Evolutionary conservation across 805 yeast species (phyloP), one percentile per base, ranked within the genome.

Genomic region (Cyberlindnera americana): DNA sequence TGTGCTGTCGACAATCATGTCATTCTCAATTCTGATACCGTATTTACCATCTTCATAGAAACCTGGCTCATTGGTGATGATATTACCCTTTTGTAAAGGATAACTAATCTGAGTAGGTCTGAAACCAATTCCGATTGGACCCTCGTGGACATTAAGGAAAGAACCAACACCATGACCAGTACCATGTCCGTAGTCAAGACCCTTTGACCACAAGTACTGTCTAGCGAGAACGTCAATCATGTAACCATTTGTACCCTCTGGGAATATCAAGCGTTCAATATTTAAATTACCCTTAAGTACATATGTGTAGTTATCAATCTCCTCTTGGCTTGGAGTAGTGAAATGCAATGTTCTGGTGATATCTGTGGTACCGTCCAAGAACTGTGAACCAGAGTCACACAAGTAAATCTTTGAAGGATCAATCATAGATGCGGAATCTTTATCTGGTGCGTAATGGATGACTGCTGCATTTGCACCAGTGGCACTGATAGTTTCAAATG

Each of bases 101-200:
- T 72, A 73, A 9, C 74, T 67, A 24, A 68, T 64, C 19, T 75
- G 64, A 13, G 72, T 65, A 19, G 67, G 62, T 53, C 71, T 69
- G 56, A 60, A 67, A 43, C 83, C 86, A 44, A 93, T 78, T 13
- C 90, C 95, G 40, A 91, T 73, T 1, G 98, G 98, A 0, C 95
- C 93, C 56, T 95, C 96, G 60, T 93, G 99, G 14, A 93, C 98
- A 59, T 83, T 83, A 33, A 95, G 77, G 58, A 73, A 91, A 16
- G 90, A 73, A 2, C 96, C 98, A n/a, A 93, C 84, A 5, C 99
- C 99, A 62, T 93, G 99, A 2, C 98, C 96, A 0, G 98, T 88
- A 9, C 99, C 98, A 62, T 93, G 99, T 47, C 81, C 77, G 59
- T 85, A 93, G 59, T 86, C 93, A 35, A 87, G 67, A 0, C 98